Evolutionary conservation across 2,329 filamentous ascomycete genomes (phyloP).

Genomic region (Calonectria pseudoreteaudii): DNA sequence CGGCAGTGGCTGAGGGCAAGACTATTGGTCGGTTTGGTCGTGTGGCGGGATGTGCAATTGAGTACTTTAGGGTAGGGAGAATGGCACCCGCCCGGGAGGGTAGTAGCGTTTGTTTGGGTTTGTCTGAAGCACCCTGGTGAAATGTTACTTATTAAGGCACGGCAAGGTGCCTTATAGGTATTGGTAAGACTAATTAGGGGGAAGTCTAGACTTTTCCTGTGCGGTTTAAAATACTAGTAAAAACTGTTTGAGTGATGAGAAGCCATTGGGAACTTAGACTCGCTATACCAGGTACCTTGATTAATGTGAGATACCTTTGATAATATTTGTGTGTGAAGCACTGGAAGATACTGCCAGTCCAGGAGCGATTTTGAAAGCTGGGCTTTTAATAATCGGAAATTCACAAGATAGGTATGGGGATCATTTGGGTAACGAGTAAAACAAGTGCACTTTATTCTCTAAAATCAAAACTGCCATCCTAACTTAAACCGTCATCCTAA

Average conservation of each 20-base stretch:
- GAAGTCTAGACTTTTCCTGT: too few species aligned
- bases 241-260: too few species aligned
- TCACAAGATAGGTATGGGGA: not conserved
- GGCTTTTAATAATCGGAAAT: not conserved
- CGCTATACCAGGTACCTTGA: not conserved
- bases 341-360: not conserved
- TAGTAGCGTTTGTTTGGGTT: not conserved
- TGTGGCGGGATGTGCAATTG: not conserved
- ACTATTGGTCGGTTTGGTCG: not conserved
- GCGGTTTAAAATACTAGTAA: not conserved
- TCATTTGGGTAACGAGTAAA: not conserved
- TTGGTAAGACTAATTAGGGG: not conserved
- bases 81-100: not conserved
- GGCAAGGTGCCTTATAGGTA: not conserved
- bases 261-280: not conserved
- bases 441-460: not conserved
- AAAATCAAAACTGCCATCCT: not conserved
- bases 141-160: not conserved
- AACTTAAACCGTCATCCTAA: not conserved
- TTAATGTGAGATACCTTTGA: not conserved
- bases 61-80: not conserved
- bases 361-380: not conserved
- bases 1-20: not conserved
- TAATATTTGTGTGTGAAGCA: not conserved
- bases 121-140: not conserved